These are phyloP conservation scores for Stagonosporopsis chrysanthemi DNA, from an alignment of 2,329 filamentous ascomycete species.

Conservation along the genomic window DNA sequence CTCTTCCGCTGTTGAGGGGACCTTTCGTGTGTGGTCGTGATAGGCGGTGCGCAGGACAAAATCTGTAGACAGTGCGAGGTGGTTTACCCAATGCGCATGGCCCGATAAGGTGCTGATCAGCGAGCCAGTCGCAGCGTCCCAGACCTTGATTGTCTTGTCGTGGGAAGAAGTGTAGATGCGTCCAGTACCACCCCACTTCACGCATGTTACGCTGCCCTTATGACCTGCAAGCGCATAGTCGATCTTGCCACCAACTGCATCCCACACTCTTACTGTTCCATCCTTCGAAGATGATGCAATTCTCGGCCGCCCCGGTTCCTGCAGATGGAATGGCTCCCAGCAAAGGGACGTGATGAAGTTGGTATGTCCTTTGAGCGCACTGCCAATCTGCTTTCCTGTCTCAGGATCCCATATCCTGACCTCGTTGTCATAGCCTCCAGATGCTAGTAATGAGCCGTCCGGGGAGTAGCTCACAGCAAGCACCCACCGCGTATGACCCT, in stretches of 20 bases:
- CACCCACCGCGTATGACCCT: conserved; percentile 90
- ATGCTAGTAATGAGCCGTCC: conserved; percentile 81
- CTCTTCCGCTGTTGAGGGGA: conserved; percentile 73
- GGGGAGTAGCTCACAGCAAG: conserved; percentile 87
- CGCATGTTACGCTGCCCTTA: conserved; percentile 86
- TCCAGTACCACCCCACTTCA: conserved; percentile 92
- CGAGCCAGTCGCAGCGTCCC: conserved; percentile 81
- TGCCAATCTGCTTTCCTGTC: conserved; percentile 76
- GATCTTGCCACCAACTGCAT: conserved; percentile 76
- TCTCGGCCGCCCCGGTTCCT: conserved; percentile 74
- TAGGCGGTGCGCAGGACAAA: conserved; percentile 86
- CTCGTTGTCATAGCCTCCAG: conserved; percentile 90
- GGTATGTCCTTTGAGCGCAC: conserved; percentile 80
- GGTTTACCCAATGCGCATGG: conserved; percentile 96
- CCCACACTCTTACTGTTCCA: conserved; percentile 85
- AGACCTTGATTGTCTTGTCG: conserved; percentile 91
- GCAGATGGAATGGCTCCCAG: conserved; percentile 93
- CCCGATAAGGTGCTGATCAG: conserved; percentile 79
- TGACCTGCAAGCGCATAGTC: conserved; percentile 88
- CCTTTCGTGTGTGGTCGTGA: conserved; percentile 78
- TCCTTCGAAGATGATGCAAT: conserved; percentile 92
- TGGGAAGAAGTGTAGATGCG: conserved; percentile 66
- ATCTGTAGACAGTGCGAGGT: conserved; percentile 91
- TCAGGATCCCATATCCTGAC: conserved; percentile 89
- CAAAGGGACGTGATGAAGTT: conserved; percentile 88